Evolutionary conservation across 192 early-diverging fungal genomes (phyloP).

Genomic region (Spizellomyces sp.): DNA sequence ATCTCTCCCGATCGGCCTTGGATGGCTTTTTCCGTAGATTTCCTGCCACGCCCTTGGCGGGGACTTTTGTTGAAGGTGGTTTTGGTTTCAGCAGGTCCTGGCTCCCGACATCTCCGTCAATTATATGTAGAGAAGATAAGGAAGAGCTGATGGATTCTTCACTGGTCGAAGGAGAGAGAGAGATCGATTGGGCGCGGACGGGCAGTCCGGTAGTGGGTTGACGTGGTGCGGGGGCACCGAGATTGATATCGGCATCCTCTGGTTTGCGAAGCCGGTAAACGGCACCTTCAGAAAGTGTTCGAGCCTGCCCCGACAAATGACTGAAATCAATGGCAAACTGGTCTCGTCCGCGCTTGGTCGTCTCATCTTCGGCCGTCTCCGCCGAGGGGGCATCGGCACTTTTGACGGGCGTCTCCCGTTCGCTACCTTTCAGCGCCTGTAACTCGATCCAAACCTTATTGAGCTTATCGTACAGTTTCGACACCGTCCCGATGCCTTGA

Average conservation of each 20-base stretch:
- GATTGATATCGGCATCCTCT: slow-evolving; percentile 18
- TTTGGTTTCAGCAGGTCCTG: not conserved
- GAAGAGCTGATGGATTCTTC: too few species aligned
- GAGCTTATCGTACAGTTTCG: slow-evolving; percentile 40
- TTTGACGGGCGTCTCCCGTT: not conserved
- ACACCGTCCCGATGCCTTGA: slow-evolving; percentile 37
- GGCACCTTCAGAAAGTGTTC: slow-evolving; percentile 39
- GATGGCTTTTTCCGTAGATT: not conserved
- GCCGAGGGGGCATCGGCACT: not conserved
- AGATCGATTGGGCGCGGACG: too few species aligned
- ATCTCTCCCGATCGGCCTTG: not conserved
- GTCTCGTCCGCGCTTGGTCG: not conserved
- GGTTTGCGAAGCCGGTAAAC: slow-evolving; percentile 23
- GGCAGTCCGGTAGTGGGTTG: too few species aligned
- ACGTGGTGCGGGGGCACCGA: not conserved
- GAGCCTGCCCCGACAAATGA: slow-evolving; percentile 40
- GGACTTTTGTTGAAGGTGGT: not conserved
- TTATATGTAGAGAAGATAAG: too few species aligned
- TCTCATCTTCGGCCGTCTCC: not conserved
- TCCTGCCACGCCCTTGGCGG: not conserved
- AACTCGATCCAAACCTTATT: slow-evolving; percentile 46
- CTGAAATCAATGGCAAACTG: slow-evolving; percentile 39
- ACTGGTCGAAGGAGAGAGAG: too few species aligned
- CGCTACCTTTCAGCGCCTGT: slow-evolving; percentile 29
- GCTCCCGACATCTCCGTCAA: not conserved